Conservation (phyloP, 257 asterid species). For the Solanum sejunctum region DNA sequence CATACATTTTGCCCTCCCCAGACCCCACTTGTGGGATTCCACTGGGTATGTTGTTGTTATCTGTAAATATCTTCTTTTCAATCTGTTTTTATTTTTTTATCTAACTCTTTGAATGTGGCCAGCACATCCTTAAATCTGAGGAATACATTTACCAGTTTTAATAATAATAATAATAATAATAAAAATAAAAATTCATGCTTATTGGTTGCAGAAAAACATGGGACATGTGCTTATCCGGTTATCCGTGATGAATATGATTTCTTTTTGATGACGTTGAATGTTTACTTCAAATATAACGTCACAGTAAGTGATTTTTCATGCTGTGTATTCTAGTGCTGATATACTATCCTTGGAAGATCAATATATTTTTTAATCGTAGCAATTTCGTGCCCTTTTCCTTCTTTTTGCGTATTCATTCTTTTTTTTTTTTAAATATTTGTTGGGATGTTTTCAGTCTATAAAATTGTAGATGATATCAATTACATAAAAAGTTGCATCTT, state of each 20-base stretch:
- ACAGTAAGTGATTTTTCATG: conserved; percentile 34
- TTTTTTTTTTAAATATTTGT: neutral
- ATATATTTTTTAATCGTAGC: neutral
- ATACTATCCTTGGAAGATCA: neutral
- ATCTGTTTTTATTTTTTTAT: too few species aligned
- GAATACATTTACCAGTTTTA: too few species aligned
- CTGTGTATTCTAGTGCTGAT: neutral
- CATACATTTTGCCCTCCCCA: too few species aligned
- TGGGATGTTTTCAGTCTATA: neutral
- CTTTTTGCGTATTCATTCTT: neutral
- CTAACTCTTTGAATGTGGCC: too few species aligned
- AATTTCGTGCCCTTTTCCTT: neutral
- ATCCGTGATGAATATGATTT: conserved; percentile 64
- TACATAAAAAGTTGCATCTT: neutral
- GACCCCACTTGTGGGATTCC: too few species aligned
- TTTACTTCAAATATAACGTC: conserved; percentile 73
- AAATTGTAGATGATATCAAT: neutral
- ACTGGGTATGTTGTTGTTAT: too few species aligned
- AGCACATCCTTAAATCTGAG: too few species aligned
- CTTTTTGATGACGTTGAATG: conserved; percentile 64
- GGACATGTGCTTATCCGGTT: conserved; percentile 74
- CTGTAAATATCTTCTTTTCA: too few species aligned
- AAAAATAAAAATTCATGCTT: neutral
- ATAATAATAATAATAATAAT: too few species aligned
- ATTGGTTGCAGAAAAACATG: conserved; percentile 67